Base-by-base conservation (phyloP, 306 rosid genomes). In the Albizia julibrissin region DNA sequence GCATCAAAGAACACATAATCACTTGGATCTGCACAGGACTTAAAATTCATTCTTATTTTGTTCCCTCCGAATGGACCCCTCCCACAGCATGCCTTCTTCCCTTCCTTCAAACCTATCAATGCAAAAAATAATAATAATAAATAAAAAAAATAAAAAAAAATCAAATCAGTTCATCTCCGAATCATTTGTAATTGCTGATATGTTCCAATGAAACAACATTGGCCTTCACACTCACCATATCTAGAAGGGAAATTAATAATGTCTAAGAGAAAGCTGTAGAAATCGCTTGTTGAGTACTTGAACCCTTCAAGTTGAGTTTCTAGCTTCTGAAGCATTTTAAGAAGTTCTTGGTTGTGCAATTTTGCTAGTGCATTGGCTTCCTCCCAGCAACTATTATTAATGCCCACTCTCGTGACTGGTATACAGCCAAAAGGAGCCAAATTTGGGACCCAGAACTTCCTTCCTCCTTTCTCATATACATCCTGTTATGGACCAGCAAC, bases 381-480 rank as follows among this genome's bases (percentile, higher is more conserved):
- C 11, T 56, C 29, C 24, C 9, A 21, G 26, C 61, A 54, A 1
- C 11, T 54, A 54, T 54, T 19, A 19, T 54, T 37, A 37, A 8
- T 54, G 61, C 26, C 21, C 22, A 52, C 61, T 54, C 61, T 52
- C 22, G 2, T 19, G 61, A 0, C 10, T 6, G 89, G 89, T 15
- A 27, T 0, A 70, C 88, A 84, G 27, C 79, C 86, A 22, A 81
- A 1, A 1, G 89, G 77, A 24, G 12, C 46, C 59, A 86, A 6
- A 8, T 26, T 82, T 50, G 7, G 21, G 81, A 66, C 21, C 62
- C 89, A 49, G 11, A 86, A 86, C 76, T 88, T 88, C 74, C 89
- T 88, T 72, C 86, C 88, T 26, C 88, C 88, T 59, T 26, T 29
- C 68, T 80, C 52, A 42, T 88, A 78, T 29, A 88, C 74, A 74